A percentile compares a stretch with the other conserved stretches of the same genome.
These are phyloP conservation scores for Olyra latifolia DNA, from an alignment of 176 grass and related monocot genomes.

Conservation along the genomic window DNA sequence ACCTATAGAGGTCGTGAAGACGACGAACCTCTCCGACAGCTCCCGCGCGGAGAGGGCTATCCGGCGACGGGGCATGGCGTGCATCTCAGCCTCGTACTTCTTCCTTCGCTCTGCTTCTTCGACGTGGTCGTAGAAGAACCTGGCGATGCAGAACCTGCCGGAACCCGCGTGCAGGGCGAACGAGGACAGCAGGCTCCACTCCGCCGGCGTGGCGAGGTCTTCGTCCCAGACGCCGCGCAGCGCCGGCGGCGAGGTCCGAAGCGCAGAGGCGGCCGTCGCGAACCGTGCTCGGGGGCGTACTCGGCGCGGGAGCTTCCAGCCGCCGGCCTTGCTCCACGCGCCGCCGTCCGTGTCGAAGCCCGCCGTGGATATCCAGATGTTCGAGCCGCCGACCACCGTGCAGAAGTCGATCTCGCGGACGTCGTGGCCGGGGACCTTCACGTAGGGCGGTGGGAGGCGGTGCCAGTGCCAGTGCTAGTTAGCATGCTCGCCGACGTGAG, in stretches of 20 bases:
- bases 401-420: neutral
- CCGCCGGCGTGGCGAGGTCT: no score
- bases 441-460: neutral
- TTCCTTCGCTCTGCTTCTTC: neutral
- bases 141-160: conserved; percentile 7
- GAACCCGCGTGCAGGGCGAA: no score
- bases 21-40: no score
- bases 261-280: neutral
- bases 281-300: neutral
- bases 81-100: no score
- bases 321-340: neutral
- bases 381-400: no score
- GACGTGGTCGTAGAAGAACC: neutral
- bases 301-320: neutral
- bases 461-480: no score
- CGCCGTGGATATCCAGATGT: neutral
- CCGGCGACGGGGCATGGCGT: no score
- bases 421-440: neutral
- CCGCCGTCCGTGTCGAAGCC: neutral
- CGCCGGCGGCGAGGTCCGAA: neutral
- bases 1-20: no score
- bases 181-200: no score
- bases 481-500: no score
- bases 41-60: no score
- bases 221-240: no score